These are phyloP conservation scores for Podaxis carcinomalis DNA, from an alignment of 768 basidiomycete genomes.

Conservation along the genomic window DNA sequence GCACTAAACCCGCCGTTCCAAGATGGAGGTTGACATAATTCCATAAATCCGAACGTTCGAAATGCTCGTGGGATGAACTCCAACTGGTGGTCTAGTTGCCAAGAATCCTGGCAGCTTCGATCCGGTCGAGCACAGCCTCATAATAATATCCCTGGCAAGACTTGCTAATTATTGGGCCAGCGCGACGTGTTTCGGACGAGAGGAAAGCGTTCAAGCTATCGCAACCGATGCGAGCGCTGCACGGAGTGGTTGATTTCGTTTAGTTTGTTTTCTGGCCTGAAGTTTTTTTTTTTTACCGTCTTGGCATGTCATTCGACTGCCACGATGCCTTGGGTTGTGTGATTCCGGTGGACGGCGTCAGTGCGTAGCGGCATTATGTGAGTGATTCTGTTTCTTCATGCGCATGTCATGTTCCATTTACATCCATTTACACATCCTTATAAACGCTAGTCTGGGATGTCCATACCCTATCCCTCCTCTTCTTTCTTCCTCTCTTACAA, in stretches of 20 bases:
- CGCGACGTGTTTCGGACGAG: not conserved
- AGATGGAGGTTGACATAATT: not conserved
- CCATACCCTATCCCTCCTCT: not conserved
- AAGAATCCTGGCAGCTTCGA: not conserved
- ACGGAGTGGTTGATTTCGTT: not conserved
- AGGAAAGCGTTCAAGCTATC: not conserved
- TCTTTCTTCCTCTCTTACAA: not conserved
- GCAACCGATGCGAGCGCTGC: not conserved
- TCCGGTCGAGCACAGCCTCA: not conserved
- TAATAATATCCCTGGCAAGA: not conserved
- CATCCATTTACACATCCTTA: slow-evolving; percentile 5
- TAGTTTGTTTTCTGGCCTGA: not conserved
- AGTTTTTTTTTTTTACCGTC: not conserved
- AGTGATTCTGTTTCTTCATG: not conserved
- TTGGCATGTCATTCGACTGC: not conserved
- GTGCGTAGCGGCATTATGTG: slow-evolving; percentile 5
- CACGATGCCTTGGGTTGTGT: not conserved
- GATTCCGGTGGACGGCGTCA: not conserved
- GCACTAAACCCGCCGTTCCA: not conserved
- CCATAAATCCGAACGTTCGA: not conserved
- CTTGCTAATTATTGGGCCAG: not conserved
- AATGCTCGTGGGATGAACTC: not conserved
- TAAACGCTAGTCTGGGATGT: not conserved
- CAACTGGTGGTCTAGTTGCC: not conserved
- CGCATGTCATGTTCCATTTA: not conserved